These are phyloP conservation scores for Dissophora ornata DNA, from an alignment of 192 early-diverging fungal species.

Conservation along the genomic window DNA sequence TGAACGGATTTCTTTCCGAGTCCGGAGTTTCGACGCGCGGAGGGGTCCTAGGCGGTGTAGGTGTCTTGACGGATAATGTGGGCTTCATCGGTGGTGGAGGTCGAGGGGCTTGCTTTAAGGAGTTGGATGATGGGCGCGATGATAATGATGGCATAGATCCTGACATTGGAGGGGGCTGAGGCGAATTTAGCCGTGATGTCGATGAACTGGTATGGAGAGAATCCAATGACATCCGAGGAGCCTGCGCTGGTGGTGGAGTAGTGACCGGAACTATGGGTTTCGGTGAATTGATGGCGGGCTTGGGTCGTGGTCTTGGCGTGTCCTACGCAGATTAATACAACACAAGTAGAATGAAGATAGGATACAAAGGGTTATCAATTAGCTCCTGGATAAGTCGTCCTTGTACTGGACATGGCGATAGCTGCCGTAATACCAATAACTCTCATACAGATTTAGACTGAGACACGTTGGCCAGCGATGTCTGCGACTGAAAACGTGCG, in stretches of 20 bases:
- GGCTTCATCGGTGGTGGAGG: constrained; percentile 18
- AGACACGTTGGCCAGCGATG: constrained; percentile 7
- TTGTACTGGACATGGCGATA: no score
- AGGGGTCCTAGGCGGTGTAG: constrained; percentile 42
- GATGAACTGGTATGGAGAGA: constrained; percentile 5
- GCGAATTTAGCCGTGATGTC: not conserved
- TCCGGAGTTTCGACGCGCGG: constrained; percentile 19
- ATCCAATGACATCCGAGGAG: constrained; percentile 29
- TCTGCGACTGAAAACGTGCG: constrained; percentile 49
- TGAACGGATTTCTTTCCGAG: constrained; percentile 39
- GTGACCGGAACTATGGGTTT: constrained; percentile 10
- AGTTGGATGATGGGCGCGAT: constrained; percentile 5
- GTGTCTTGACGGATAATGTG: constrained; percentile 6
- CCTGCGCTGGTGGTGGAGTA: not conserved
- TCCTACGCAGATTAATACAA: constrained; percentile 8
- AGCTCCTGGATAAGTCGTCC: no score
- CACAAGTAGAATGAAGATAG: not conserved
- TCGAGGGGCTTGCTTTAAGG: constrained; percentile 10
- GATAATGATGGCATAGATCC: not conserved
- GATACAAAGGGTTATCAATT: not conserved
- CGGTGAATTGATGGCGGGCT: constrained; percentile 9
- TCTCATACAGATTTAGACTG: constrained; percentile 26
- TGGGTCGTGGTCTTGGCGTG: constrained; percentile 22
- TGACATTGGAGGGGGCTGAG: constrained; percentile 11
- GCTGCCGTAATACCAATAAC: no score